These are phyloP conservation scores for Plasmodium vinckei DNA, from an alignment of 169 alveolate species.

Conservation along the genomic window DNA sequence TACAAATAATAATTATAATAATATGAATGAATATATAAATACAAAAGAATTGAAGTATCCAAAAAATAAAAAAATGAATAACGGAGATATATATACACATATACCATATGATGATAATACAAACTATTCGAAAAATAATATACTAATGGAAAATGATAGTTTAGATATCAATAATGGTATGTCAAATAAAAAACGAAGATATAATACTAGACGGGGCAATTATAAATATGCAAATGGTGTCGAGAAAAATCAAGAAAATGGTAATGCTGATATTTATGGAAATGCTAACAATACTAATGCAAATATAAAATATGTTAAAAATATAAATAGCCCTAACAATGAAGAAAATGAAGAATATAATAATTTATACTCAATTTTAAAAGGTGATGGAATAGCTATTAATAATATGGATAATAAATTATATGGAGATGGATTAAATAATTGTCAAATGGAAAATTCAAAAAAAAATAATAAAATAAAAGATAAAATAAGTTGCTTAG, in stretches of 20 bases:
- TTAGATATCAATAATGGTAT: constrained; percentile 5
- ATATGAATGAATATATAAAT: background rate
- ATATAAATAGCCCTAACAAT: background rate
- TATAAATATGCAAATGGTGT: background rate
- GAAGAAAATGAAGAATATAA: background rate
- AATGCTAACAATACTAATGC: background rate
- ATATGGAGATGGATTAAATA: background rate
- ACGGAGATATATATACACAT: background rate
- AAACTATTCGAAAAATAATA: background rate
- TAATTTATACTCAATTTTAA: background rate
- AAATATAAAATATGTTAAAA: background rate
- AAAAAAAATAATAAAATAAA: constrained; percentile 31
- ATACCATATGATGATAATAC: background rate
- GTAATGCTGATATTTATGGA: background rate
- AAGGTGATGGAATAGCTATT: background rate
- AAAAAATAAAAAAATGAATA: constrained; percentile 5
- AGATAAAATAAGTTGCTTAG: constrained; percentile 29
- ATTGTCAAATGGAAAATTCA: constrained; percentile 13
- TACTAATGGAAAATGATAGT: constrained; percentile 6
- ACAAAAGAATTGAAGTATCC: background rate
- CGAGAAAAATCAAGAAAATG: constrained; percentile 7
- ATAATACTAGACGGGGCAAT: constrained; percentile 42
- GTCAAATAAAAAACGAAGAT: constrained; percentile 19
- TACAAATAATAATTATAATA: background rate
- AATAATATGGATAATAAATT: background rate